These are phyloP conservation scores for Schwanniomyces sp. DNA, from an alignment of 805 yeast species.

Conservation along the genomic window DNA sequence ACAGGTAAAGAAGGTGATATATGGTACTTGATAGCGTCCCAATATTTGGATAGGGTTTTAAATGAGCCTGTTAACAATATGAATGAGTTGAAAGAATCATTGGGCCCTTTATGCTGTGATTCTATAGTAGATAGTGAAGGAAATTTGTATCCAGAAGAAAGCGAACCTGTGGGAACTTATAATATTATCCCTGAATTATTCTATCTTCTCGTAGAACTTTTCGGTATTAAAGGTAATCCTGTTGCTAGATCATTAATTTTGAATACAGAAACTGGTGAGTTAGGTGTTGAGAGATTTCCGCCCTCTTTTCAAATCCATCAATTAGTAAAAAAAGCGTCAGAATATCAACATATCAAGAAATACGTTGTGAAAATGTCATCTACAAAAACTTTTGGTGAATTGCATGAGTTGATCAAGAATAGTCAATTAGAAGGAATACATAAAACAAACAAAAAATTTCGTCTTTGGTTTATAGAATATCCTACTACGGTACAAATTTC, in stretches of 20 bases:
- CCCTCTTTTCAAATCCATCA: conserved; percentile 37
- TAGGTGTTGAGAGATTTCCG: conserved; percentile 35
- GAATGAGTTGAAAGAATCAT: conserved; percentile 21
- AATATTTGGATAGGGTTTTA: conserved; percentile 44
- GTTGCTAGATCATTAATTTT: conserved; percentile 28
- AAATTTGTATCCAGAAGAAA: conserved; percentile 30
- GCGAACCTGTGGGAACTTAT: conserved; percentile 13
- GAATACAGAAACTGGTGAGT: conserved; percentile 23
- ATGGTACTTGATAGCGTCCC: conserved; percentile 49
- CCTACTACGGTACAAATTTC: conserved; percentile 22
- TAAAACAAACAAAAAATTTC: conserved; percentile 15
- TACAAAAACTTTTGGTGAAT: conserved; percentile 32
- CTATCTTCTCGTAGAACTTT: conserved; percentile 48
- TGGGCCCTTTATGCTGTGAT: conserved; percentile 51
- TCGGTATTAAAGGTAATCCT: conserved; percentile 46
- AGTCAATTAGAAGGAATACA: conserved; percentile 19
- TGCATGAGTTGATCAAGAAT: conserved; percentile 25
- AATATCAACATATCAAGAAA: conserved; percentile 5
- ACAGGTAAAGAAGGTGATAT: conserved; percentile 45
- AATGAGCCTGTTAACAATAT: conserved; percentile 25
- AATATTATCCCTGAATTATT: conserved; percentile 46
- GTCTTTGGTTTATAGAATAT: conserved; percentile 39
- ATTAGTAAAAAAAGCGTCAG: conserved; percentile 18
- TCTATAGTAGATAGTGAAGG: conserved; percentile 47
- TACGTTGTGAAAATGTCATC: conserved; percentile 25